phyloP scores from a whole-genome alignment of 305 asterid species.

The Lippia alba region DNA sequence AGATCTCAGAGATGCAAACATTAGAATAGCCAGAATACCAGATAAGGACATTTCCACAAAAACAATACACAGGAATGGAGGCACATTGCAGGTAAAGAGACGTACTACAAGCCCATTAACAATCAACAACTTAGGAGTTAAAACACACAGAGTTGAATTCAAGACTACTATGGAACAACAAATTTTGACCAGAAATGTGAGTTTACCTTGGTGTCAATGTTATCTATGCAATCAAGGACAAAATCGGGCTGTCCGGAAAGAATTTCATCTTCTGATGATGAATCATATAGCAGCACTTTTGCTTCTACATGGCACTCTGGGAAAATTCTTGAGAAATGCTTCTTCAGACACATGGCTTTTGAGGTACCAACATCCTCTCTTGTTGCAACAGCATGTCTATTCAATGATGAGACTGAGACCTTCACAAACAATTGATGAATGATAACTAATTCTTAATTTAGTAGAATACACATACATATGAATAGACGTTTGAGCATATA shows the following conservation, averaged over 20 bases:
- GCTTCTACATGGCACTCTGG: slow-evolving; percentile 94
- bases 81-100: slow-evolving; percentile 20
- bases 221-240: slow-evolving; percentile 95
- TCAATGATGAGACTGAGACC: slow-evolving; percentile 96
- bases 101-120: slow-evolving; percentile 8
- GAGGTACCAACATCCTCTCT: slow-evolving; percentile 97
- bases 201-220: slow-evolving; percentile 91
- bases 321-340: slow-evolving; percentile 78
- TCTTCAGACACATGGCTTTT: slow-evolving; percentile 86
- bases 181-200: slow-evolving; percentile 3
- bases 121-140: slow-evolving; percentile 24
- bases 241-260: slow-evolving; percentile 87
- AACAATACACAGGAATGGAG: neutral
- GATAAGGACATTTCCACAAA: slow-evolving; percentile 19
- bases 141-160: neutral
- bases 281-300: slow-evolving; percentile 79
- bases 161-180: slow-evolving; percentile 14
- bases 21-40: neutral
- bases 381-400: slow-evolving; percentile 97
- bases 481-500: slow-evolving; percentile 29
- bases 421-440: slow-evolving; percentile 42
- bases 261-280: slow-evolving; percentile 93
- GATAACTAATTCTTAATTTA: slow-evolving; percentile 27
- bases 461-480: slow-evolving; percentile 13
- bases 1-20: slow-evolving; percentile 20